Percentiles rank a stretch among this genome's conserved stretches.
phyloP scores from a whole-genome alignment of 2,329 filamentous ascomycete genomes.

The Rhynchosporium graminicola region DNA sequence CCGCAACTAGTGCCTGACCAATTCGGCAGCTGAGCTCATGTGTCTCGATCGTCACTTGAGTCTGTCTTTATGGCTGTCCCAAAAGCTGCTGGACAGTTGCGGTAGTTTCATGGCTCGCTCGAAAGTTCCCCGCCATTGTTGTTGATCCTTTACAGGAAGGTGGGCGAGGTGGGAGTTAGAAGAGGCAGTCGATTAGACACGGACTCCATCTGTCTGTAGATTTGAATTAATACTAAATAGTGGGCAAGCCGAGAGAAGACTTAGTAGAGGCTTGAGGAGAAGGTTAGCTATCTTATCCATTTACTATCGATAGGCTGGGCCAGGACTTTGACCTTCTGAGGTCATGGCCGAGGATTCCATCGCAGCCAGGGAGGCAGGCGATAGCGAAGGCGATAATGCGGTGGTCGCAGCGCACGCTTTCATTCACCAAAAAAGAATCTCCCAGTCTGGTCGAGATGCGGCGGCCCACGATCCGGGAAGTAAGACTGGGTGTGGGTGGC shows the following conservation, averaged over 20 bases:
- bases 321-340: slow-evolving; percentile 13
- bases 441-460: slow-evolving; percentile 14
- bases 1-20: slow-evolving; percentile 16
- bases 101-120: slow-evolving; percentile 32
- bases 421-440: slow-evolving; percentile 12
- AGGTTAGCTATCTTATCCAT: slow-evolving; percentile 7
- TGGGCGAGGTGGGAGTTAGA: background rate
- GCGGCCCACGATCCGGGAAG: slow-evolving; percentile 21
- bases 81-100: slow-evolving; percentile 16
- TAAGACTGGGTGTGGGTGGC: slow-evolving; percentile 7
- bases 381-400: too few relatives aligned
- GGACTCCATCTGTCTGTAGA: too few relatives aligned
- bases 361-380: slow-evolving; percentile 4
- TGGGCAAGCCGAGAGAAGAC: background rate
- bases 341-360: slow-evolving; percentile 15
- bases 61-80: slow-evolving; percentile 15
- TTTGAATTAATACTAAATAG: too few relatives aligned
- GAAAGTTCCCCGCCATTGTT: slow-evolving; percentile 15
- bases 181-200: background rate
- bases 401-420: background rate
- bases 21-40: slow-evolving; percentile 4
- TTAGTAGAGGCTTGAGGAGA: slow-evolving; percentile 18
- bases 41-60: slow-evolving; percentile 22
- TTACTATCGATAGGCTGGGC: slow-evolving; percentile 23
- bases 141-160: background rate